Percentiles rank a stretch among this genome's conserved stretches.
These are phyloP conservation scores for Parastagonospora nodorum DNA, from an alignment of 2,329 filamentous ascomycete species.

Conservation along the genomic window DNA sequence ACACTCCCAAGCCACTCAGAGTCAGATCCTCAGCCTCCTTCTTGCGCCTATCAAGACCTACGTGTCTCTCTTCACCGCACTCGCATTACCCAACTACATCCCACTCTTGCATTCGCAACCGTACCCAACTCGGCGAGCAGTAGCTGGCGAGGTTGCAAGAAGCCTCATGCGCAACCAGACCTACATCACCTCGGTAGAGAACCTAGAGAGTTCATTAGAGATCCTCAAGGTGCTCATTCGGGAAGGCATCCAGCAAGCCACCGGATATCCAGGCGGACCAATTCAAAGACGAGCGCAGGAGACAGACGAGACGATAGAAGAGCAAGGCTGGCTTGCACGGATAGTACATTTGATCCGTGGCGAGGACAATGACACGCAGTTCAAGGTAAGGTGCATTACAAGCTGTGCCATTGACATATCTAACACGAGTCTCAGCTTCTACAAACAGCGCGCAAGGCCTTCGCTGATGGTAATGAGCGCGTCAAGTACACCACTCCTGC, in stretches of 20 bases:
- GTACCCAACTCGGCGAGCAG: constrained; percentile 86
- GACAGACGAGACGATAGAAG: constrained; percentile 96
- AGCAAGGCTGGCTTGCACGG: constrained; percentile 94
- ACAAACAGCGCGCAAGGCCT: constrained; percentile 84
- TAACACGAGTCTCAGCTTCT: constrained; percentile 62
- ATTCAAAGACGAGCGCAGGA: constrained; percentile 76
- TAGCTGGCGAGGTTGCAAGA: constrained; percentile 85
- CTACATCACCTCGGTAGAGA: constrained; percentile 73
- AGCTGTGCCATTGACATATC: background rate
- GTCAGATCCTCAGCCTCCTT: constrained; percentile 87
- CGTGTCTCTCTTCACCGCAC: constrained; percentile 91
- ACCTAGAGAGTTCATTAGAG: constrained; percentile 87
- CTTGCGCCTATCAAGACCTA: constrained; percentile 89
- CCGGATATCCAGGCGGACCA: constrained; percentile 80
- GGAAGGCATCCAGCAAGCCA: constrained; percentile 81
- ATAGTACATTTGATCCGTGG: constrained; percentile 86
- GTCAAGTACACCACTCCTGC: constrained; percentile 96
- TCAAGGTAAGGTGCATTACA: constrained; percentile 60
- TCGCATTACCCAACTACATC: constrained; percentile 89
- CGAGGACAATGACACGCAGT: constrained; percentile 89
- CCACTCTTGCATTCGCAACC: constrained; percentile 89
- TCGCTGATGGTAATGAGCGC: constrained; percentile 88
- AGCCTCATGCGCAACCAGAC: constrained; percentile 84
- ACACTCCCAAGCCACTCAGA: constrained; percentile 84
- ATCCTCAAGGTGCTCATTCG: constrained; percentile 90